Base-by-base conservation (phyloP, 78 protist species). In the Dictyostelium brefeldianum region DNA sequence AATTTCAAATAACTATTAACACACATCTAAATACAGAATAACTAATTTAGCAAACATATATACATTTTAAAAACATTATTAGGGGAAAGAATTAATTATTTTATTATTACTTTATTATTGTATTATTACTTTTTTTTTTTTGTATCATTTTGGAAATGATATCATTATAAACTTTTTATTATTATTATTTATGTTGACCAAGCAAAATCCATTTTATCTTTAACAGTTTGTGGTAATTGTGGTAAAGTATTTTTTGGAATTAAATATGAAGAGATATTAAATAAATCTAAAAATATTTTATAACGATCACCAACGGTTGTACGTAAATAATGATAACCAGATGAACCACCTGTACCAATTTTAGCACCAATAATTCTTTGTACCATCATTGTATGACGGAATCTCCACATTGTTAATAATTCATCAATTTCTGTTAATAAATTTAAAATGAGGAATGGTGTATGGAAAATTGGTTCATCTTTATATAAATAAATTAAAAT, bases 341-440 rank as follows among this genome's bases (percentile, higher is more conserved):
- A 89, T 22, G 94, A 83, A 54, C 97, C 97, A 85, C 97, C 97
- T 20, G 96, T 94, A 69, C 97, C 97, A 46, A 85, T 51, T 69
- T 90, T 89, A 14, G 81, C 94, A 59, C 98, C 98, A 56, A 96
- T 89, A 92, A 96, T 96, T 31, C 96, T 89, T 50, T 94, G 96
- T 43, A 96, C 98, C 96, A 96, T 89, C 91, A 90, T 74, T 36
- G 80, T 46, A 64, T 96, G 98, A 17, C 94, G 57, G 94, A 78
- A 83, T 20, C 98, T 83, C 98, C 98, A 96, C 77, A 81, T 65
- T 18, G 74, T 31, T 57, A 96, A 51, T 46, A 51, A 11, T 89
- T 91, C 87, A 94, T 96, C 98, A 46, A 96, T 41, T 75, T 81
- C 96, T 36, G 94, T 74, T 69, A 96, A 89, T 11, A 27, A 47